Evolutionary conservation across 176 grass and related monocot species (phyloP), one percentile per base, ranked within the genome.

Genomic region (Neostapfia colusana): DNA sequence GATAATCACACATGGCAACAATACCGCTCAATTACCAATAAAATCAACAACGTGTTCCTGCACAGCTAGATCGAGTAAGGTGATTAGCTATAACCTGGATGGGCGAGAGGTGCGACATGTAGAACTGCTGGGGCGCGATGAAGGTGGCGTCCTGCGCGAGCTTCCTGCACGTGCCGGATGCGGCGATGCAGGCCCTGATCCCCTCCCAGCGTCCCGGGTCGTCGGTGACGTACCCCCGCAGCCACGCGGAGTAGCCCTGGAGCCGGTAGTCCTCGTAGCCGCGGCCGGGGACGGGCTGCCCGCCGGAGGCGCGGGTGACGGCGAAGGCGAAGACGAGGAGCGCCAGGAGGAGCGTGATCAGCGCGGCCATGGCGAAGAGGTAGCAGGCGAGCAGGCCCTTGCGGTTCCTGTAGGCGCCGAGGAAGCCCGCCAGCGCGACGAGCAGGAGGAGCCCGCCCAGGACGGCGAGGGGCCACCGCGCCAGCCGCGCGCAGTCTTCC

Each of bases 331-430:
- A 83, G 77, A 81, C 73, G 61, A 95, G 79, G 35, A 98, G 85
- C 0, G 72, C 82, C 2, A 98, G 64, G 79, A 98, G 91, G 26
- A 94, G 75, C 53, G 80, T 65, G 72, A 98, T 78, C 85, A 94
- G 86, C 1, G 65, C 73, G 0, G 89, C 95, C 95, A 94, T 98
- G 80, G 89, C 85, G 83, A 95, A 98, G 76, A 94, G 91, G 89
- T 98, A 98, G 76, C 81, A 68, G 24, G 87, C 91, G 7, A 98
- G 95, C 13, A 95, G 95, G 87, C 95, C 85, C 65, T 79, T 70
- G 1, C 73, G 89, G 80, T 92, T 90, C 73, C 87, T 84, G 80
- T 82, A 88, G 10, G 91, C 91, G 31, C 91, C 95, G n/a, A 82
- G 59, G 73, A 95, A 98, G 0, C 85, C 89, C 0, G 85, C 85